Evolutionary conservation across 2,329 filamentous ascomycete species (phyloP).

Genomic region (Ophiostoma pallidulum): DNA sequence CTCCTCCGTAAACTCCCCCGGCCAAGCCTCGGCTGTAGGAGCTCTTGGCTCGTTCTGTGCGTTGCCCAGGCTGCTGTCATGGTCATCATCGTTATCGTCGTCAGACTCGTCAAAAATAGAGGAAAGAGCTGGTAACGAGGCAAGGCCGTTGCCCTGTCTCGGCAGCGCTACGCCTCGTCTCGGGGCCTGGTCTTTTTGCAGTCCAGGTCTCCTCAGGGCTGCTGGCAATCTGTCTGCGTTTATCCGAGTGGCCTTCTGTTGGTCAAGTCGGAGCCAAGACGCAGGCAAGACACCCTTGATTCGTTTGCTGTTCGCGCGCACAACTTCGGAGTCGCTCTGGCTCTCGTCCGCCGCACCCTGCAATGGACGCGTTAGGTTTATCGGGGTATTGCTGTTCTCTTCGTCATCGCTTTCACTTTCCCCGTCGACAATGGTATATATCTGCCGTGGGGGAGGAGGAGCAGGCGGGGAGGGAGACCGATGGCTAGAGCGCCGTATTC

Average conservation of each 20-base stretch:
- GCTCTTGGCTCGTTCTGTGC: neutral
- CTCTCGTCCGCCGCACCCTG: constrained; percentile 18
- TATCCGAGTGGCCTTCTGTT: constrained; percentile 28
- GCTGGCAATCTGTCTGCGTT: constrained; percentile 8
- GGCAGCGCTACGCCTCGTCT: constrained; percentile 42
- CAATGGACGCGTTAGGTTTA: neutral
- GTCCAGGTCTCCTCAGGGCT: constrained; percentile 23
- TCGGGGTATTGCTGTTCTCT: neutral
- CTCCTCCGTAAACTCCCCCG: constrained; percentile 6
- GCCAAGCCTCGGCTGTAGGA: neutral
- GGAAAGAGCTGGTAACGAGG: constrained; percentile 20
- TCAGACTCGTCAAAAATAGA: constrained; percentile 38
- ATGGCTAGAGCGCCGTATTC: neutral
- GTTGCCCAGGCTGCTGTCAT: constrained; percentile 20
- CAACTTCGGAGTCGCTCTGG: constrained; percentile 33
- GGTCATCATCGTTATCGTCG: constrained; percentile 9
- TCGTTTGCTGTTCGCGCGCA: constrained; percentile 31
- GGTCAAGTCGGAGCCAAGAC: constrained; percentile 56
- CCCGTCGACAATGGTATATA: neutral
- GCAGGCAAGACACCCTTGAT: constrained; percentile 56
- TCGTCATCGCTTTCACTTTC: constrained; percentile 4
- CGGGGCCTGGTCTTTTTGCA: constrained; percentile 29
- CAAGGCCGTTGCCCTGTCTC: constrained; percentile 24
- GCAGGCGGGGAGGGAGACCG: neutral
- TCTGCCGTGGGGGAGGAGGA: neutral